phyloP scores from a whole-genome alignment of 768 basidiomycete genomes.

The Dioszegia crocea region DNA sequence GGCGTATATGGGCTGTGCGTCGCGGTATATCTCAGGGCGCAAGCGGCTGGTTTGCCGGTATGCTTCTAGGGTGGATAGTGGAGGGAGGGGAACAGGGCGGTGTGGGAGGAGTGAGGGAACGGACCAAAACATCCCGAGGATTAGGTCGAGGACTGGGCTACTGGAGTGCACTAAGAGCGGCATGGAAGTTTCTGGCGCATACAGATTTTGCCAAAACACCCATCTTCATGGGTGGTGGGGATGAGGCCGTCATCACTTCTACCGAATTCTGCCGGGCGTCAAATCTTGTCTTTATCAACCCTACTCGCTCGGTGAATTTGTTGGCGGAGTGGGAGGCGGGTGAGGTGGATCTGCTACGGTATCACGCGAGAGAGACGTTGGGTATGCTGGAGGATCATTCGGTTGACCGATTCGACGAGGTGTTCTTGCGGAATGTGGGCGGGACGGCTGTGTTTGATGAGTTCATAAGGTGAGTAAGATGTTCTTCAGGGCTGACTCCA shows the following conservation, averaged over 20 bases:
- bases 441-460: conserved; percentile 67
- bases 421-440: conserved; percentile 58
- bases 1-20: conserved; percentile 86
- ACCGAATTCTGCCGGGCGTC: conserved; percentile 30
- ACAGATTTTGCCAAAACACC: conserved; percentile 58
- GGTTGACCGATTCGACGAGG: conserved; percentile 63
- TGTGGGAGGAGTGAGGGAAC: conserved; percentile 34
- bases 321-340: conserved; percentile 69
- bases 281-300: conserved; percentile 69
- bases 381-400: conserved; percentile 57
- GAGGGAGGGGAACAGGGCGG: conserved; percentile 62
- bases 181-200: conserved; percentile 74
- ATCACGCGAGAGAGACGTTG: conserved; percentile 72
- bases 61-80: conserved; percentile 51
- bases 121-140: conserved; percentile 54
- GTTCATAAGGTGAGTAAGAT: conserved; percentile 25
- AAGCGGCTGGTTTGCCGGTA: conserved; percentile 59
- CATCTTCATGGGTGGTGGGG: conserved; percentile 14
- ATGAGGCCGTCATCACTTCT: conserved; percentile 2
- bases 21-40: conserved; percentile 55
- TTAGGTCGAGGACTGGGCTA: conserved; percentile 79
- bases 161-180: conserved; percentile 83
- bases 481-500: conserved; percentile 16
- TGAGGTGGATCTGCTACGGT: conserved; percentile 71
- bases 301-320: conserved; percentile 70